Conservation (phyloP, 306 rosid genomes). For the Prinsepia uniflora region DNA sequence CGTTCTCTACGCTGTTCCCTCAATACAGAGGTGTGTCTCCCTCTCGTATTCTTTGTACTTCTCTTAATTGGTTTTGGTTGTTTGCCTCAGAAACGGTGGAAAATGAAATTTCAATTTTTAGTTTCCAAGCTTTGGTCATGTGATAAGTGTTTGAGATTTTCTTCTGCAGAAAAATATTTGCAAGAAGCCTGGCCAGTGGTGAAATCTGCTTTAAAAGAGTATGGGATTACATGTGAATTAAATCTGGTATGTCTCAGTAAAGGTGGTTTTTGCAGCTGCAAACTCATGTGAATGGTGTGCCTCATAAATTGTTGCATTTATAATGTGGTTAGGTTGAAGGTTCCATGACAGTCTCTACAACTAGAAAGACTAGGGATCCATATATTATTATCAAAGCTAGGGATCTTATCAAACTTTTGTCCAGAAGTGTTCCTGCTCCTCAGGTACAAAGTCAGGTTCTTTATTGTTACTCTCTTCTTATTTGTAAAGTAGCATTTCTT, state of each 20-base stretch:
- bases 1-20: constrained; percentile 92
- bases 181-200: constrained; percentile 72
- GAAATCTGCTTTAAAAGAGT: constrained; percentile 58
- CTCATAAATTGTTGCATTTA: neutral
- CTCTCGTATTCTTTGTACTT: neutral
- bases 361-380: constrained; percentile 85
- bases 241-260: constrained; percentile 47
- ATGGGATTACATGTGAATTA: constrained; percentile 53
- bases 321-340: constrained; percentile 58
- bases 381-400: constrained; percentile 80
- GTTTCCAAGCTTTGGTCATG: neutral
- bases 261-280: neutral
- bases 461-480: neutral
- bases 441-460: constrained; percentile 42
- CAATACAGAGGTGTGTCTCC: constrained; percentile 42
- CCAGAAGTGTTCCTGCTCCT: constrained; percentile 91
- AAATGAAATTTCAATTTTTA: neutral
- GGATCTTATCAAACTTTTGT: constrained; percentile 82
- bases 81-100: constrained; percentile 11
- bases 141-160: neutral
- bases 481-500: neutral
- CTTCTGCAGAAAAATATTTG: constrained; percentile 60
- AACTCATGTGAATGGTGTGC: too few relatives aligned
- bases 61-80: neutral
- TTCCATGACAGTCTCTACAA: constrained; percentile 89